Evolutionary conservation across 2,329 filamentous ascomycete species (phyloP).

Genomic region (Ramichloridium luteum): DNA sequence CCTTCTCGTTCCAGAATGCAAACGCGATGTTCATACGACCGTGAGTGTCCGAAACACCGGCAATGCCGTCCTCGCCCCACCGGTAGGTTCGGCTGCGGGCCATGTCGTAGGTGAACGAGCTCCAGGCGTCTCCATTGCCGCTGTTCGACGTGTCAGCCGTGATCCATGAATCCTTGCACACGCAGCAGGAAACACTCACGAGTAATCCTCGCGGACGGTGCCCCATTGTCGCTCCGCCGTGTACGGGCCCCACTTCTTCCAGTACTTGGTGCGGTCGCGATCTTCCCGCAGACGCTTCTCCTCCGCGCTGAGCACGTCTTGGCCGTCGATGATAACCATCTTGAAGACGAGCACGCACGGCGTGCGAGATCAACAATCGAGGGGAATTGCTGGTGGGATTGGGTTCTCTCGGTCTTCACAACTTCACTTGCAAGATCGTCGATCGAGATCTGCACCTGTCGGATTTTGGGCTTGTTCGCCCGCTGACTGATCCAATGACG

Average conservation of each 20-base stretch:
- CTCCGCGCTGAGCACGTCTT: constrained; percentile 79
- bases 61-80: constrained; percentile 96
- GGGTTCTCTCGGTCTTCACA: too few relatives aligned
- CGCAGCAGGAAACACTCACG: constrained; percentile 35
- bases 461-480: too few relatives aligned
- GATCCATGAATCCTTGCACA: not conserved
- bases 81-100: constrained; percentile 78
- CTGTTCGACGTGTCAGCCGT: constrained; percentile 34
- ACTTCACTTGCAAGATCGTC: too few relatives aligned
- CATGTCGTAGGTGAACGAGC: constrained; percentile 88
- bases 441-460: too few relatives aligned
- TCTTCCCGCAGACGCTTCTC: constrained; percentile 84
- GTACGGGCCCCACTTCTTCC: constrained; percentile 97
- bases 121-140: constrained; percentile 86
- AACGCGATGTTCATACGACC: constrained; percentile 87
- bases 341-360: too few relatives aligned
- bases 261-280: constrained; percentile 72
- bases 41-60: constrained; percentile 87
- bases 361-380: too few relatives aligned
- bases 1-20: constrained; percentile 95
- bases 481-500: too few relatives aligned
- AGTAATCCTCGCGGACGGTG: constrained; percentile 66
- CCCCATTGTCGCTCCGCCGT: constrained; percentile 92
- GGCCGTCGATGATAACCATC: constrained; percentile 84
- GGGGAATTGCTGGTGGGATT: too few relatives aligned